Evolutionary conservation across 768 basidiomycete species (phyloP), one percentile per base, ranked within the genome.

Genomic region (Auricularia sp.): DNA sequence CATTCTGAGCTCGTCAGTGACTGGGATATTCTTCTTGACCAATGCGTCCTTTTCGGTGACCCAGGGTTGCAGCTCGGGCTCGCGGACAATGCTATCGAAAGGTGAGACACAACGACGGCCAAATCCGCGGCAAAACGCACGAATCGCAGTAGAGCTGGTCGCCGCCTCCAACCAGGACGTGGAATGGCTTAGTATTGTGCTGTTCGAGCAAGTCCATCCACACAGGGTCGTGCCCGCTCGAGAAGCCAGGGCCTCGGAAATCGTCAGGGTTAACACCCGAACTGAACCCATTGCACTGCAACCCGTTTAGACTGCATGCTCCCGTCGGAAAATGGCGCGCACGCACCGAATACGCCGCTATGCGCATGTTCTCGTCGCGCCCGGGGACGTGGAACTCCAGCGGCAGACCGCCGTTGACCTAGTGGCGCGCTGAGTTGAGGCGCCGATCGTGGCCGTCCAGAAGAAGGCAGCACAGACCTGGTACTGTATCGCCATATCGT

Each of bases 201-300:
- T 89, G 87, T 54, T 83, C 77, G 33, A 98, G 82, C n/a, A 99
- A 76, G 76, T 99, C 95, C 67, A 86, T 81, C 96, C 96, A 99
- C 11, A 98, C 84, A 6, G 92, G 93, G 73, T 95, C 94, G 69
- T 89, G 92, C 0, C 92, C 93, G 61, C 77, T 86, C 67, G 81
- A 85, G 71, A 86, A 95, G 0, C 90, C 89, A 8, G 89, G 89
- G 3, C 88, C 86, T 47, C 85, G 82, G 73, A 95, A 94, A 42
- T 91, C 90, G 67, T 92, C 89, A 64, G 88, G 86, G 70, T 96
- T 94, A 34, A 98, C 85, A 39, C 96, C 96, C 0, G 90, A 63
- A 64, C 69, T 69, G 58, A 70, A 71, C 6, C 72, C 72, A 59
- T 73, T 73, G 66, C 72, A 72, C 42, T 65, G 39, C 21, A 24